A percentile compares a stretch with the other conserved stretches of the same genome.
Evolutionary conservation across 306 rosid species (phyloP).

Genomic region (Senna siamea): DNA sequence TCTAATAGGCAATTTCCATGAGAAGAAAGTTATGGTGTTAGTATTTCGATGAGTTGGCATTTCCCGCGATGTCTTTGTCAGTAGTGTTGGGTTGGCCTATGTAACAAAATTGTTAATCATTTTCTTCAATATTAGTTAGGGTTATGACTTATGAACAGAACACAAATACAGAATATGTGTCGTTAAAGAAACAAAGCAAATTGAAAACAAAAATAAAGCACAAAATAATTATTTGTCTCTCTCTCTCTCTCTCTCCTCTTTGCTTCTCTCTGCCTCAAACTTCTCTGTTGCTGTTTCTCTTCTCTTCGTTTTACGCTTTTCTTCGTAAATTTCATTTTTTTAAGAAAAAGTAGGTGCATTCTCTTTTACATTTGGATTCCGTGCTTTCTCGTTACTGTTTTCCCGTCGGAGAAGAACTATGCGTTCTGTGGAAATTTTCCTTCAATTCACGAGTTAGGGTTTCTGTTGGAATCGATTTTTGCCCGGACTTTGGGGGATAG

Average conservation of each 20-base stretch:
- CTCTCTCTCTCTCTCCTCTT: not conserved
- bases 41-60: not conserved
- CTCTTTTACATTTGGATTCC: not conserved
- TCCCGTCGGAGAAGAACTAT: not conserved
- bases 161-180: too few species aligned
- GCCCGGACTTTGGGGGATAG: constrained; percentile 30
- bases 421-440: not conserved
- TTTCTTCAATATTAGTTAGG: not conserved
- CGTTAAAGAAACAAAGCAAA: not conserved
- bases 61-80: not conserved
- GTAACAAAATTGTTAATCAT: not conserved
- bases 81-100: not conserved
- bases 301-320: not conserved
- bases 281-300: constrained; percentile 10
- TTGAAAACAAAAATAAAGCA: not conserved
- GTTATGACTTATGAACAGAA: not conserved
- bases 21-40: not conserved
- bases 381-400: not conserved
- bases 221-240: not conserved
- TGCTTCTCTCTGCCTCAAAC: not conserved
- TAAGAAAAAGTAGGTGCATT: not conserved
- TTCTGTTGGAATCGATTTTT: constrained; percentile 26
- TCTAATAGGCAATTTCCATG: not conserved
- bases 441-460: constrained; percentile 32
- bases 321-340: constrained; percentile 8